Percentiles rank a stretch among this genome's conserved stretches.
Conservation (phyloP, 2,329 filamentous ascomycete species). For the Pleoardoris graminearum region DNA sequence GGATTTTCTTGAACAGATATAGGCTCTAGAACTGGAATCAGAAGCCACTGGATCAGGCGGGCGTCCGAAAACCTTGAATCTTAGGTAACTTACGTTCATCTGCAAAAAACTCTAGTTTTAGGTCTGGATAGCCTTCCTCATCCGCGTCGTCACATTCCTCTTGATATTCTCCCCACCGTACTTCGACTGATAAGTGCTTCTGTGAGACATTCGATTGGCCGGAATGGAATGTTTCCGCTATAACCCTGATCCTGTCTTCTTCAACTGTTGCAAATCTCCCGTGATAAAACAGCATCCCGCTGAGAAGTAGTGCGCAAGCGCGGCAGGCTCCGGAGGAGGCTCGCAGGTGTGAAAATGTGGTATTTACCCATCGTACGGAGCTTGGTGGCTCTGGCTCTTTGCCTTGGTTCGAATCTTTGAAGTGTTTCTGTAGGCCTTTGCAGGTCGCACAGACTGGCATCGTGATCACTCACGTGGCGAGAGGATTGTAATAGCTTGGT, state of each 20-base stretch:
- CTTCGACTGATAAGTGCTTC: conserved; percentile 40
- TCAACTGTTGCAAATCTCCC: conserved; percentile 29
- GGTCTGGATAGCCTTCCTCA: conserved; percentile 33
- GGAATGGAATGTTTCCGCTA: conserved; percentile 32
- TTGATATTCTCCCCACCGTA: conserved; percentile 34
- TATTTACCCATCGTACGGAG: conserved; percentile 31
- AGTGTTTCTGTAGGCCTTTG: conserved; percentile 40
- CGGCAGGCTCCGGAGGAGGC: conserved; percentile 35
- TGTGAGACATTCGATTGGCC: conserved; percentile 22
- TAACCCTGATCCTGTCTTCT: conserved; percentile 31
- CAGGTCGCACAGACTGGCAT: conserved; percentile 39
- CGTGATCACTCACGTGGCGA: conserved; percentile 18
- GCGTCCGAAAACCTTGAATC: not conserved
- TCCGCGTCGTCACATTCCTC: conserved; percentile 24
- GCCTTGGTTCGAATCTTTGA: conserved; percentile 21
- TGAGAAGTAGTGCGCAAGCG: conserved; percentile 38
- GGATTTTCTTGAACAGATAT: not conserved
- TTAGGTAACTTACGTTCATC: conserved; percentile 35
- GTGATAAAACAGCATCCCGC: conserved; percentile 40
- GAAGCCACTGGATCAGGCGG: no score
- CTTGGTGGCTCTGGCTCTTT: conserved; percentile 16
- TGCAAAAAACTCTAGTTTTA: conserved; percentile 43
- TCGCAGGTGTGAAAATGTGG: conserved; percentile 34
- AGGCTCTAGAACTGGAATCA: conserved; percentile 10
- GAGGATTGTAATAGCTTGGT: not conserved